Base-by-base conservation (phyloP, 495 filamentous ascomycete genomes). In the Lasiosphaeria ovina region DNA sequence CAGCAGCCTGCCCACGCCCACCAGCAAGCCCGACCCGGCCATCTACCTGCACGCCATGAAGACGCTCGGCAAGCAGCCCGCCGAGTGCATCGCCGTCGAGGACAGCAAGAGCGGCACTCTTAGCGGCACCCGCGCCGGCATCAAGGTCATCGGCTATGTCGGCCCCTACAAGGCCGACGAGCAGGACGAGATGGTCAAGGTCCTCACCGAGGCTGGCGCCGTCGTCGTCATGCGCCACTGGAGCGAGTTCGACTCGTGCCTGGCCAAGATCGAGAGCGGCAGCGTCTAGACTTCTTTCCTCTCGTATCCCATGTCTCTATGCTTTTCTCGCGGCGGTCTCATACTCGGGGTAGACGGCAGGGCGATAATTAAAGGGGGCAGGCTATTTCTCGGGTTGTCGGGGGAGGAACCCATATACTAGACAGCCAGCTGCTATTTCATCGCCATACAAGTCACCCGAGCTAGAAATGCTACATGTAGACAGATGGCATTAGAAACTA, bases 21-120 rank as follows among this genome's bases (percentile, higher is more conserved):
- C 90, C 33, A 89, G 83, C 72, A 97, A 97, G 84, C 93, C 93
- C 45, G 89, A 97, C 74, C 93, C 93, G 32, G 92, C 92, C 55
- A 91, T 97, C 77, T 97, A 97, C 76, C 76, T 92, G 62, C 81
- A 89, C 71, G 89, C 93, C 12, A 87, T 90, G 71, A 73, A 94
- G 74, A 75, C 83, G 69, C 77, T 96, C 57, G 87, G 87, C 58
- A 88, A 88, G 77, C 85, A 83, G 72, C 79, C 90, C 8, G 81
- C 79, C 34, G 89, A 95, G 80, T 89, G 86, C 55, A 83, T 97
- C 35, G 86, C 93, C 4, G 81, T 97, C 51, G 93, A 97, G 80
- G 93, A 96, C 76, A 92, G 87, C 79, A 92, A 89, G 82, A 90
- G 86, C 60, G 93, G 93, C 60, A 87, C 91, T 31, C 83, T 89